Evolutionary conservation across 352 stramenopile genomes (phyloP), one percentile per base, ranked within the genome.

Genomic region (Globisporangium perplexum): DNA sequence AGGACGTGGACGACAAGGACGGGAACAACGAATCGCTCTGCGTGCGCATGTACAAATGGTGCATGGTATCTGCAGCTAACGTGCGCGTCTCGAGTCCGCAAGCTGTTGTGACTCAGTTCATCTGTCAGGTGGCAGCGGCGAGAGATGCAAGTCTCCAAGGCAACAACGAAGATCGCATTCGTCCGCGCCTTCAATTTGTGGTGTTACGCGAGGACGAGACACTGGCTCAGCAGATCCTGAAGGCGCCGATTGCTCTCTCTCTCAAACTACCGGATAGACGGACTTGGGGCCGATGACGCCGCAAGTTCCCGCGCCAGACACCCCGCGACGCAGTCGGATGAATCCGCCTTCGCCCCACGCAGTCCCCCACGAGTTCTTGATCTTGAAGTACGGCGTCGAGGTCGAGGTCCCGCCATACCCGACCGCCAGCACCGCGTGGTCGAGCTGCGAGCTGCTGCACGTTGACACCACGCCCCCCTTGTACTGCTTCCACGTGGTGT

Each of bases 401-500:
- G 42, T 59, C 8, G 65, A 65, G 6, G 39, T 68, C 38, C 64
- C 72, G 39, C 83, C 86, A 66, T 98, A 99, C n/a, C 96, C 96
- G 17, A 99, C 95, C 6, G 92, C 91, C 57, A 99, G 77, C 28
- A 99, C 95, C 26, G 96, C 97, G 67, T 99, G 97, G 66, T 99
- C 96, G 53, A 99, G 88, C 31, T 96, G 69, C n/a, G 82, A 68
- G 50, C 87, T 95, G 53, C 70, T 83, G 51, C 74, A 90, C 11
- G 62, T 74, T 24, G 68, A 71, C 51, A 98, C 68, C 1, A 99
- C 90, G 31, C 97, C 97, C 28, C 72, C 59, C 47, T 84, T 93
- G 93, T 99, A 99, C 63, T 99, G 97, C 82, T 99, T 97, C 78
- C 98, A 99, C 26, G 83, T 88, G 51, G 77, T 80, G 68, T 98